Evolutionary conservation across 1,284 basidiomycete genomes (phyloP).

Genomic region (Ganoderma lingzhi): DNA sequence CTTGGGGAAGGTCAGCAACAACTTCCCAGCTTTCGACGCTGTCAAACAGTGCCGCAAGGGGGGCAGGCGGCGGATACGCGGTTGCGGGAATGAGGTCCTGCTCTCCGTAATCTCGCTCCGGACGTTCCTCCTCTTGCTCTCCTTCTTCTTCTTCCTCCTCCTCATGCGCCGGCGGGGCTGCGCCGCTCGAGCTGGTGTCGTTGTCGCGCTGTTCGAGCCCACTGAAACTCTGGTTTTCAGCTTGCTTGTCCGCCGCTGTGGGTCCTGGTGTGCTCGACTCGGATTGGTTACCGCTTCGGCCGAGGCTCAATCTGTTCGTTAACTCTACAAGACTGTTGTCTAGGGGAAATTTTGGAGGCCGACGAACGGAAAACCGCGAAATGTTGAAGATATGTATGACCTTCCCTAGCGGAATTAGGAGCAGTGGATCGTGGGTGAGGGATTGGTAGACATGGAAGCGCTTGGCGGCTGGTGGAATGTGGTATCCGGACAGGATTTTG

Average conservation of each 20-base stretch:
- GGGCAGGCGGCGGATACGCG: slow-evolving; percentile 26
- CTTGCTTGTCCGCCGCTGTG: background rate
- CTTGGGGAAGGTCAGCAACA: slow-evolving; percentile 1
- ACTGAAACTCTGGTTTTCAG: background rate
- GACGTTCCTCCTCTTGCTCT: background rate
- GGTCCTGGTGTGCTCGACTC: background rate
- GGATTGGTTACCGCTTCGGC: slow-evolving; percentile 2
- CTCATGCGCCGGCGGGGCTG: background rate
- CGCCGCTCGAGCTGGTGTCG: background rate
- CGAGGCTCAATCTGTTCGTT: slow-evolving; percentile 28
- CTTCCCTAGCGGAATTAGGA: slow-evolving; percentile 53
- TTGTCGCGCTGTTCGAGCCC: background rate
- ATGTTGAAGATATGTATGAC: slow-evolving; percentile 57
- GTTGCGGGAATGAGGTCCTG: background rate
- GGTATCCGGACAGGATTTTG: slow-evolving; percentile 61
- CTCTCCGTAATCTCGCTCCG: slow-evolving; percentile 13
- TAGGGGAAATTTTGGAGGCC: slow-evolving; percentile 38
- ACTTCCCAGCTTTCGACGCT: slow-evolving; percentile 34
- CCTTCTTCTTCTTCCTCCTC: background rate
- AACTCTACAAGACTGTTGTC: slow-evolving; percentile 29
- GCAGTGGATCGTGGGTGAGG: slow-evolving; percentile 57
- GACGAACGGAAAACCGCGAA: slow-evolving; percentile 51
- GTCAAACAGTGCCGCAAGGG: slow-evolving; percentile 29
- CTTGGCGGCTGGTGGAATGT: slow-evolving; percentile 49
- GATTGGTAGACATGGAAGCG: slow-evolving; percentile 56